Base-by-base conservation (phyloP, 2,329 filamentous ascomycete species). In the Emericellopsis cladophorae region DNA sequence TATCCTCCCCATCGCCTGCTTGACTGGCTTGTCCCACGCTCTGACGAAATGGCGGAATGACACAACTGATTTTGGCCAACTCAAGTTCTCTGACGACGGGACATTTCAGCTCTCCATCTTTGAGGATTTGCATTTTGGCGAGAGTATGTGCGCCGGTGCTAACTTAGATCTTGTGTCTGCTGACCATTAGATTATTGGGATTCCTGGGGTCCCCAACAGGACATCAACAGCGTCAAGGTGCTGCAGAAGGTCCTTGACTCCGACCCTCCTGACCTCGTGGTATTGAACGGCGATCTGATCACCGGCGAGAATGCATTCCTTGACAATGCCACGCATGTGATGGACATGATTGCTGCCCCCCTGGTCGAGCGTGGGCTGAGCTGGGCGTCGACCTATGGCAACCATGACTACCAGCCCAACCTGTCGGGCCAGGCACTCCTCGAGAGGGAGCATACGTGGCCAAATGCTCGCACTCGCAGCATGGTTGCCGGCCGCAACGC, bases 251-350 rank as follows among this genome's bases (percentile, higher is more conserved):
- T 85, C 6, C 66, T 86, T 2, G 64, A 75, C 31, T 56, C 54
- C 1, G 80, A 84, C 43, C 49, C 53, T 0, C 70, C 75, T 0
- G 64, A 76, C 32, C 64, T 86, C 0, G 79, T 81, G 1, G 73
- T 86, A 0, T 56, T 86, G 23, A 86, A 84, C 41, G 81, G 82
- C 12, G 82, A 86, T 49, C 63, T 86, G 4, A 78, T 84, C 41
- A 81, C 80, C 0, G 80, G 81, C 32, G 80, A 85, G 44, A 76
- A 78, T 42, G 70, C 68, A 0, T 72, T 63, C 44, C 43, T 64
- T 4, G 58, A 69, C 4, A 81, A 81, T 49, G 55, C 53, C 41
- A 77, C 73, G 0, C 49, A 57, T 7, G 79, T 81, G 41, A 43
- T 84, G 4, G 74, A 83, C 47, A 57, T 68, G 48, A 68, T 81